Evolutionary conservation across 1,284 basidiomycete species (phyloP).

Genomic region (Ustanciosporium gigantosporum): DNA sequence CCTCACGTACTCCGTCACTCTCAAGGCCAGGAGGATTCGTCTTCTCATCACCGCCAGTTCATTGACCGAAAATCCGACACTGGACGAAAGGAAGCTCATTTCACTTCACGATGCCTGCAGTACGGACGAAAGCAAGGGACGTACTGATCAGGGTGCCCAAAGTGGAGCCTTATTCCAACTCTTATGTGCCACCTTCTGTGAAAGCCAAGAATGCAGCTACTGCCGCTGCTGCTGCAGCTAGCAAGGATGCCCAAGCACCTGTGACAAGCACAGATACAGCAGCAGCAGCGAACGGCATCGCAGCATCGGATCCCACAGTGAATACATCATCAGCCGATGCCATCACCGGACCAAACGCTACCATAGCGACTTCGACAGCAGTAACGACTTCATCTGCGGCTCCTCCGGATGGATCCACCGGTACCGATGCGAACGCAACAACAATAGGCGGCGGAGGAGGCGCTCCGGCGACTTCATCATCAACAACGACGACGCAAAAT

Average conservation of each 20-base stretch:
- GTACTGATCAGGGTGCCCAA: constrained; percentile 43
- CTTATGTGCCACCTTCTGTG: constrained; percentile 23
- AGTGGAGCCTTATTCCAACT: constrained; percentile 37
- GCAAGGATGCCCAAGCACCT: too few relatives aligned
- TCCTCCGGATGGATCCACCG: neutral
- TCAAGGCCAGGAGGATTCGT: too few relatives aligned
- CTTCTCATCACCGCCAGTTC: too few relatives aligned
- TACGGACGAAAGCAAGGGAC: constrained; percentile 27
- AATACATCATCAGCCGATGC: neutral
- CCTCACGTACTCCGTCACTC: too few relatives aligned
- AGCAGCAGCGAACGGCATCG: too few relatives aligned
- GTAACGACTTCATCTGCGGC: constrained; percentile 1
- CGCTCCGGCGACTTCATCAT: neutral
- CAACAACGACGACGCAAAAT: neutral
- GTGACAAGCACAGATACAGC: too few relatives aligned
- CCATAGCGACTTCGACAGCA: too few relatives aligned
- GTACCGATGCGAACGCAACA: neutral
- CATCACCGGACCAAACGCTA: too few relatives aligned
- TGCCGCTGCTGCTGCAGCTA: constrained; percentile 5
- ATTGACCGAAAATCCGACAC: too few relatives aligned
- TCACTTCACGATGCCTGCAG: constrained; percentile 41
- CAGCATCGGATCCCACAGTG: too few relatives aligned
- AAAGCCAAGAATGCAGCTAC: constrained; percentile 24
- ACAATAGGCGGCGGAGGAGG: too few relatives aligned
- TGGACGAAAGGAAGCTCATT: too few relatives aligned